Percentiles rank a stretch among this genome's conserved stretches.
Conservation (phyloP, 371 early-diverging fungal species). For the Mucor lusitanicus region DNA sequence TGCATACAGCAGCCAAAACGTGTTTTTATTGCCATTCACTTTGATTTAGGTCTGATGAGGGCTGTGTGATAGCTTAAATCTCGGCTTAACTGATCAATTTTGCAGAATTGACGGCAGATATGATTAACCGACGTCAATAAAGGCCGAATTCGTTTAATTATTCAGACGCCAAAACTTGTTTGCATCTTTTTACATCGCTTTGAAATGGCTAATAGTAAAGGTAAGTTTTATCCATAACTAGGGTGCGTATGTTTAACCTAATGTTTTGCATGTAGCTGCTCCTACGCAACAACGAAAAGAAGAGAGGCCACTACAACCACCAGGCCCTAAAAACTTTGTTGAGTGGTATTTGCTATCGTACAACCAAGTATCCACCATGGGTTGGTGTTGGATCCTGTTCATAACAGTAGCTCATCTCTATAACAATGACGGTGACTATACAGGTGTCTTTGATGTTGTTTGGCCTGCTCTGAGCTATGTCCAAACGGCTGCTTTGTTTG, state of each 20-base stretch:
- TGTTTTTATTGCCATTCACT: no score
- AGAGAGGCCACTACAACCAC: slow-evolving; percentile 9
- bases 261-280: not conserved
- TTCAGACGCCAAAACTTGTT: not conserved
- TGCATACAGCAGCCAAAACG: no score
- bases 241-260: not conserved
- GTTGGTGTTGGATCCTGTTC: slow-evolving; percentile 76
- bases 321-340: slow-evolving; percentile 27
- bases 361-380: slow-evolving; percentile 74
- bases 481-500: slow-evolving; percentile 80
- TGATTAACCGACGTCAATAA: not conserved
- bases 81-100: not conserved
- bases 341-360: slow-evolving; percentile 76
- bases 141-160: not conserved
- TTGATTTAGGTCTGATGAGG: no score
- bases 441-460: slow-evolving; percentile 57
- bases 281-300: not conserved
- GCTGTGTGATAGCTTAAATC: not conserved
- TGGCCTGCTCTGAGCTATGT: slow-evolving; percentile 63
- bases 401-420: slow-evolving; percentile 53
- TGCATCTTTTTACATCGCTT: not conserved
- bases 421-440: slow-evolving; percentile 50
- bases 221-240: not conserved
- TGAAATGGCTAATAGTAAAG: not conserved
- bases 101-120: not conserved